Evolutionary conservation across 306 rosid genomes (phyloP).

Genomic region (Datisca glomerata): DNA sequence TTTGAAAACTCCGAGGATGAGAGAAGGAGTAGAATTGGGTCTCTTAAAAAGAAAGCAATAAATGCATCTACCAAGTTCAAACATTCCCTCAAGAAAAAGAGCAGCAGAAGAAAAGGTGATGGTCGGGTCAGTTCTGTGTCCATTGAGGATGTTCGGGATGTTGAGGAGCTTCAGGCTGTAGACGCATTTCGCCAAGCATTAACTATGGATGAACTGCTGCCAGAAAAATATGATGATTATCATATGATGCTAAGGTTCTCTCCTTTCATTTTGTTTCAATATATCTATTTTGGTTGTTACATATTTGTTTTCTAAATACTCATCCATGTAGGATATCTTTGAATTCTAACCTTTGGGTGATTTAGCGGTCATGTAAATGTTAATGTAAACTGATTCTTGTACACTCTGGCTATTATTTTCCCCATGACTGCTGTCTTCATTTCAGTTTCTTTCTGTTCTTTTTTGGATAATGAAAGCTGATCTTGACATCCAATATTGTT

Average conservation of each 20-base stretch:
- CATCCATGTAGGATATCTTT: too few relatives aligned
- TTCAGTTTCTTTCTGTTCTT: background rate
- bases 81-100: slow-evolving; percentile 85
- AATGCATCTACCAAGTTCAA: slow-evolving; percentile 88
- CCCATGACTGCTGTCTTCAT: too few relatives aligned
- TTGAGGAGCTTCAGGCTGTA: slow-evolving; percentile 75
- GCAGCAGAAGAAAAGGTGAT: slow-evolving; percentile 68
- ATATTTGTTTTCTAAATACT: background rate
- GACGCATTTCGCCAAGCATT: slow-evolving; percentile 68
- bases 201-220: slow-evolving; percentile 70
- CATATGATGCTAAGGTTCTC: slow-evolving; percentile 81
- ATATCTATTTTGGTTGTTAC: background rate
- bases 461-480: too few relatives aligned
- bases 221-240: slow-evolving; percentile 71
- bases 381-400: background rate
- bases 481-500: too few relatives aligned
- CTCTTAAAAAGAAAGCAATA: slow-evolving; percentile 84
- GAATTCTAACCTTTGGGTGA: too few relatives aligned
- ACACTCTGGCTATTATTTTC: background rate
- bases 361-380: too few relatives aligned
- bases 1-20: slow-evolving; percentile 95
- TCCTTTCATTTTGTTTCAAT: slow-evolving; percentile 3
- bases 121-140: slow-evolving; percentile 94
- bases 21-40: slow-evolving; percentile 78
- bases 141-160: slow-evolving; percentile 87